phyloP scores from a whole-genome alignment of 2,329 filamentous ascomycete species.

The Colletotrichum sp. region DNA sequence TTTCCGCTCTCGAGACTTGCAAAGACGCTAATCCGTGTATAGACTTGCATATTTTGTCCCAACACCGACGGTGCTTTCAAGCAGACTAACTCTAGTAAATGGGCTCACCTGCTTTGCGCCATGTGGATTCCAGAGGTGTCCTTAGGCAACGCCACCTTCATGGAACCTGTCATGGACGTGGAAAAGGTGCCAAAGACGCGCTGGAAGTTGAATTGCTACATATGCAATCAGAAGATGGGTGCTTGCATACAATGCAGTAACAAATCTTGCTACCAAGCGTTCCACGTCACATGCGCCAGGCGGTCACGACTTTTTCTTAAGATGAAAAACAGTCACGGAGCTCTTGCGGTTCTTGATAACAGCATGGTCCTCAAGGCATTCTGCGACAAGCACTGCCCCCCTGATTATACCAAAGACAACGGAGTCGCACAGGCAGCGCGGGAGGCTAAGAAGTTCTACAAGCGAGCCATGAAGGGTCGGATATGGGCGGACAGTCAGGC shows the following conservation, averaged over 20 bases:
- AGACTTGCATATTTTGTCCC: constrained; percentile 97
- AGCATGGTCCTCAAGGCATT: constrained; percentile 89
- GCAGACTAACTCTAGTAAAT: constrained; percentile 94
- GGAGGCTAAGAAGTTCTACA: constrained; percentile 89
- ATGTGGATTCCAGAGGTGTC: constrained; percentile 99
- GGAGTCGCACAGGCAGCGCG: constrained; percentile 80
- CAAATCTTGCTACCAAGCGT: constrained; percentile 95
- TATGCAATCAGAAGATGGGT: constrained; percentile 97
- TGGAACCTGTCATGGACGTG: constrained; percentile 98
- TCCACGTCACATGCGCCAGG: constrained; percentile 95
- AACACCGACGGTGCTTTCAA: constrained; percentile 98
- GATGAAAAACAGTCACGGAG: constrained; percentile 93
- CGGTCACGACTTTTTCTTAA: constrained; percentile 87
- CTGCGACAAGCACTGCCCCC: constrained; percentile 92
- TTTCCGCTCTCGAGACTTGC: neutral
- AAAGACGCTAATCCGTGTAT: neutral
- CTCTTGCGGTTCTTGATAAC: constrained; percentile 77
- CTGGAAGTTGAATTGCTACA: constrained; percentile 95
- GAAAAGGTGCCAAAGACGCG: constrained; percentile 95
- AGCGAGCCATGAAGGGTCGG: constrained; percentile 83
- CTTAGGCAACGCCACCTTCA: constrained; percentile 93
- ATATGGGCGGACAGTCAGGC: constrained; percentile 93
- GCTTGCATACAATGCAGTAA: constrained; percentile 98
- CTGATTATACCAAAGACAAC: constrained; percentile 87
- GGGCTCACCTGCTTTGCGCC: constrained; percentile 94